A percentile compares a stretch with the other conserved stretches of the same genome.
Evolutionary conservation across 495 filamentous ascomycete species (phyloP).

Genomic region (Pseudoneurospora amorphoporcata): DNA sequence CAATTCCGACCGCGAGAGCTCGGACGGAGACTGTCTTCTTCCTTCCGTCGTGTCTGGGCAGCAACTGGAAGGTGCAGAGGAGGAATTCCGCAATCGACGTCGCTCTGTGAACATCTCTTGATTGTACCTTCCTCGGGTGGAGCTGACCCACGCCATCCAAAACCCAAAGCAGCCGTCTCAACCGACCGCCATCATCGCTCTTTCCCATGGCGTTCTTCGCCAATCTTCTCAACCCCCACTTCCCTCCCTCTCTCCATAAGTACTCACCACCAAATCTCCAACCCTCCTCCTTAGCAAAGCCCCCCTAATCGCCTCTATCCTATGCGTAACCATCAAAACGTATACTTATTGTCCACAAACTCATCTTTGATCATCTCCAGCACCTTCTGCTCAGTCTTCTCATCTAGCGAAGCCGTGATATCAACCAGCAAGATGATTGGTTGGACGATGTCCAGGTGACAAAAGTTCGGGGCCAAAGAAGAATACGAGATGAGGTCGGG

Average conservation of each 20-base stretch:
- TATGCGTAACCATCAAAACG: conserved; percentile 55
- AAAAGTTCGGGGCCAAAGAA: background rate
- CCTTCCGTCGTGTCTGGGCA: background rate
- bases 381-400: conserved; percentile 66
- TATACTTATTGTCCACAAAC: conserved; percentile 38
- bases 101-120: background rate
- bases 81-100: background rate
- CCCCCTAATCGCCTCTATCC: conserved; percentile 42
- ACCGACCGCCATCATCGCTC: background rate
- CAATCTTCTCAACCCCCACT: background rate
- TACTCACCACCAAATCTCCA: background rate
- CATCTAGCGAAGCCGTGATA: conserved; percentile 72
- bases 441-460: background rate
- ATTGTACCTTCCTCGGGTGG: background rate
- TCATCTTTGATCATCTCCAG: conserved; percentile 53
- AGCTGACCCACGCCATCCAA: background rate
- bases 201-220: background rate
- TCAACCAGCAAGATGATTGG: conserved; percentile 72
- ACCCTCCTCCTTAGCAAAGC: background rate
- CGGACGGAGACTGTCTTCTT: background rate
- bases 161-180: background rate
- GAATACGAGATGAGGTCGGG: too few relatives aligned
- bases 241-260: background rate
- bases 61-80: background rate
- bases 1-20: background rate